These are phyloP conservation scores for Ophiostoma tasmaniense DNA, from an alignment of 2,329 filamentous ascomycete genomes.

Conservation along the genomic window DNA sequence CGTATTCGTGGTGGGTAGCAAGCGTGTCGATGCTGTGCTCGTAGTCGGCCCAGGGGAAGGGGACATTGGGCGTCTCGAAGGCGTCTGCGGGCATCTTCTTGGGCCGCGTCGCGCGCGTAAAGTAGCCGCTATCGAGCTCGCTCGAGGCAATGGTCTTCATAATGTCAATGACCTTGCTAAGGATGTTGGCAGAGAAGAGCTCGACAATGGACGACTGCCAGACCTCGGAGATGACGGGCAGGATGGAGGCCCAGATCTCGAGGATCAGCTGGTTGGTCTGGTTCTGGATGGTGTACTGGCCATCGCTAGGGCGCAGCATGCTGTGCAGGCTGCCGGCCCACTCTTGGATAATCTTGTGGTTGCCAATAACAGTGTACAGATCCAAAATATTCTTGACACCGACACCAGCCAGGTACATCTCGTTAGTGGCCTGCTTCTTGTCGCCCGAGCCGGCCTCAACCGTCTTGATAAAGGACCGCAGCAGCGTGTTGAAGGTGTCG, in stretches of 20 bases:
- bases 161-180: constrained; percentile 75
- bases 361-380: constrained; percentile 68
- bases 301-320: not conserved
- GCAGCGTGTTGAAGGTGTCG: constrained; percentile 61
- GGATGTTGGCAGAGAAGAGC: constrained; percentile 61
- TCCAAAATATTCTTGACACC: constrained; percentile 76
- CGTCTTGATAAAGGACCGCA: constrained; percentile 55
- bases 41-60: constrained; percentile 41
- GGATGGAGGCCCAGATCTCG: constrained; percentile 70
- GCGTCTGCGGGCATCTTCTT: constrained; percentile 11
- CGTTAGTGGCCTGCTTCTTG: constrained; percentile 12
- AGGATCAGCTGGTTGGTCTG: constrained; percentile 63
- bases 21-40: constrained; percentile 25
- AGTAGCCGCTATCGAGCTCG: constrained; percentile 54
- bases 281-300: not conserved
- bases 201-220: constrained; percentile 84
- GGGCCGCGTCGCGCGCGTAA: not conserved
- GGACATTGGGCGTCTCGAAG: constrained; percentile 35
- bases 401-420: constrained; percentile 41
- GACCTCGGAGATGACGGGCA: constrained; percentile 66
- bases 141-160: constrained; percentile 67
- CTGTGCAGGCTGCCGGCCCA: not conserved
- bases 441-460: constrained; percentile 31
- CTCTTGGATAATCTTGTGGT: constrained; percentile 59
- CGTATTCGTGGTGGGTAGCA: constrained; percentile 38